Evolutionary conservation across 2,329 filamentous ascomycete genomes (phyloP).

Genomic region (Aureobasidium sp.): DNA sequence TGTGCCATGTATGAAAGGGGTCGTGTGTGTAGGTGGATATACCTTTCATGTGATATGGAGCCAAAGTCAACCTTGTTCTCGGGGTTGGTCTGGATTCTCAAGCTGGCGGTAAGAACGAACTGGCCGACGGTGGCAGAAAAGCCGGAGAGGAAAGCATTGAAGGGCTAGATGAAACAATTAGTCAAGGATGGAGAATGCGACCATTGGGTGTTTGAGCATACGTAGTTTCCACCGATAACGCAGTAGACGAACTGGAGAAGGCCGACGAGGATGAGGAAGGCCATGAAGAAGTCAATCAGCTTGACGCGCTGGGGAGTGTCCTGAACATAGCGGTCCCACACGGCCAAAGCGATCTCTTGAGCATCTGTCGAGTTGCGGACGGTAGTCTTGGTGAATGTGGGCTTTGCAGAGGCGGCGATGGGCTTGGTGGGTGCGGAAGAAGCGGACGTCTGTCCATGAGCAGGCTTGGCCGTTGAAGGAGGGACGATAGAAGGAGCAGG

Average conservation of each 20-base stretch:
- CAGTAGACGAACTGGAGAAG: constrained; percentile 93
- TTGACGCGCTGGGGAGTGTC: constrained; percentile 85
- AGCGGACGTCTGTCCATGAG: constrained; percentile 20
- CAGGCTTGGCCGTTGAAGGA: constrained; percentile 21
- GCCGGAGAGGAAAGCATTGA: constrained; percentile 96
- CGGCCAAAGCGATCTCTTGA: constrained; percentile 57
- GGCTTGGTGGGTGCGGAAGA: constrained; percentile 21
- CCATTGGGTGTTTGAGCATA: constrained; percentile 44
- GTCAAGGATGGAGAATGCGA: neutral
- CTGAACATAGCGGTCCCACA: constrained; percentile 72
- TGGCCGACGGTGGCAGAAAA: constrained; percentile 94
- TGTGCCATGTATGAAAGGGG: neutral
- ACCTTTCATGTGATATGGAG: constrained; percentile 74
- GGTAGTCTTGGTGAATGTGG: constrained; percentile 19
- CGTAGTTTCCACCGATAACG: constrained; percentile 85
- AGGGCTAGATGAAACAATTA: constrained; percentile 58
- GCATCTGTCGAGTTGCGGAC: constrained; percentile 29
- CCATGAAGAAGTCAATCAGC: constrained; percentile 86
- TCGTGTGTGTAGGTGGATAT: constrained; percentile 25
- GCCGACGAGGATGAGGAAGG: constrained; percentile 76
- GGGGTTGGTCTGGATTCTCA: constrained; percentile 87
- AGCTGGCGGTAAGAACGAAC: constrained; percentile 85
- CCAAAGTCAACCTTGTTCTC: constrained; percentile 74
- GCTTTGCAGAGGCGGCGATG: constrained; percentile 20
- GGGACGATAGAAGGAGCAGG: constrained; percentile 23